These are phyloP conservation scores for Dioscorea zingiberensis DNA, from an alignment of 106 monocot genomes.

Conservation along the genomic window DNA sequence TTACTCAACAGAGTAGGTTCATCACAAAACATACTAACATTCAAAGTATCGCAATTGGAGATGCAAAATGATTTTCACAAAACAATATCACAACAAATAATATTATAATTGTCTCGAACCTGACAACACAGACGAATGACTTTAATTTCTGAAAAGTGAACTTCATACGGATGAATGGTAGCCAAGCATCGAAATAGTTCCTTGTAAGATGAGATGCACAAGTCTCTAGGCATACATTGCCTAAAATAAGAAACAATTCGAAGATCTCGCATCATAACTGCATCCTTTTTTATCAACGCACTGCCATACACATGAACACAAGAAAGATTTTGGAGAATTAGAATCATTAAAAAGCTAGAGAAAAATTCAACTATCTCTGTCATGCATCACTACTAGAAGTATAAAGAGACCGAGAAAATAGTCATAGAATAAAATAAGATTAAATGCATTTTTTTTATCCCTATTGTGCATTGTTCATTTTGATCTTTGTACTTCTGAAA, in stretches of 20 bases:
- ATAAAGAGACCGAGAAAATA: background rate
- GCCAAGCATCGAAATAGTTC: slow-evolving; percentile 47
- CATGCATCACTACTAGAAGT: background rate
- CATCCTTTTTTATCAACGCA: slow-evolving; percentile 40
- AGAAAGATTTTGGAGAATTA: background rate
- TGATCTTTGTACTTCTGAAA: no score
- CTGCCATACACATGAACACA: slow-evolving; percentile 21
- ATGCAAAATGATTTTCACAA: background rate
- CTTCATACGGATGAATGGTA: slow-evolving; percentile 48
- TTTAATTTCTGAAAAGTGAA: slow-evolving; percentile 47
- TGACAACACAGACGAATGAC: slow-evolving; percentile 33
- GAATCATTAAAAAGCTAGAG: background rate
- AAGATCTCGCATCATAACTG: slow-evolving; percentile 42
- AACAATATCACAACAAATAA: background rate
- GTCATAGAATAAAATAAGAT: background rate
- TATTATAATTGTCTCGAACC: slow-evolving; percentile 10
- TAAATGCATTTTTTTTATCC: no score
- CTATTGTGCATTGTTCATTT: no score
- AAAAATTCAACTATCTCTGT: background rate
- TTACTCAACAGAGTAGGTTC: background rate
- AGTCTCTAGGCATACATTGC: slow-evolving; percentile 55
- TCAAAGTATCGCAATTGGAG: background rate
- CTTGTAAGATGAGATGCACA: slow-evolving; percentile 24
- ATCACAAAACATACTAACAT: no score
- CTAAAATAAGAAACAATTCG: slow-evolving; percentile 63